phyloP scores from a whole-genome alignment of 2,329 filamentous ascomycete species.

The Aspergillus fumigatiaffinis region DNA sequence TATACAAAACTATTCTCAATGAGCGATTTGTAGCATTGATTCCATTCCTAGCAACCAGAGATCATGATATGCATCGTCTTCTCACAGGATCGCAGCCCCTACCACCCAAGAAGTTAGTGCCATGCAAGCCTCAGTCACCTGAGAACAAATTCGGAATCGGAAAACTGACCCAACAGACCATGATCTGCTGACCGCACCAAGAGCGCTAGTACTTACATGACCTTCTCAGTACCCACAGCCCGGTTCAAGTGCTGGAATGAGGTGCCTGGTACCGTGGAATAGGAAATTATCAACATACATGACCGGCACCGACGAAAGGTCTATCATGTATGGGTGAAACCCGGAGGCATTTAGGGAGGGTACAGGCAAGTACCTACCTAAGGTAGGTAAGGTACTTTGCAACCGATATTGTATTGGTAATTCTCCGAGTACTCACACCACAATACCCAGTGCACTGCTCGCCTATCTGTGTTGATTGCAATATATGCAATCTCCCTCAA shows the following conservation, averaged over 20 bases:
- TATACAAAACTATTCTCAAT: not conserved
- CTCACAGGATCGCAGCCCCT: too few species aligned
- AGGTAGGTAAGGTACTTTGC: too few species aligned
- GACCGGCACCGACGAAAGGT: not conserved
- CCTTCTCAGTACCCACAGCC: not conserved
- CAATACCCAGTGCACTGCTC: not conserved
- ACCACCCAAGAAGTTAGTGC: not conserved
- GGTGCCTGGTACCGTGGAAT: not conserved
- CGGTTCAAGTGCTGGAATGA: not conserved
- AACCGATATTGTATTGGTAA: not conserved
- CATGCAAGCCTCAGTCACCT: not conserved
- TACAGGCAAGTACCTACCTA: not conserved
- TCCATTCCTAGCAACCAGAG: not conserved
- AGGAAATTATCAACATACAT: not conserved
- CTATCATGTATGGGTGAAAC: not conserved
- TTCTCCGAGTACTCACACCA: not conserved
- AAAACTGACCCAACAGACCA: not conserved
- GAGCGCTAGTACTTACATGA: too few species aligned
- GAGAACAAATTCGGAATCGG: not conserved
- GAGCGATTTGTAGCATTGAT: not conserved
- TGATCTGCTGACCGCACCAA: not conserved
- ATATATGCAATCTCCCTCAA: not conserved
- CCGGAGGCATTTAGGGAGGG: too few species aligned
- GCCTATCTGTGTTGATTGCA: not conserved
- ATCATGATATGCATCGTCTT: not conserved